Conservation (phyloP, 2,329 filamentous ascomycete genomes). For the Fusarium verrucosum region DNA sequence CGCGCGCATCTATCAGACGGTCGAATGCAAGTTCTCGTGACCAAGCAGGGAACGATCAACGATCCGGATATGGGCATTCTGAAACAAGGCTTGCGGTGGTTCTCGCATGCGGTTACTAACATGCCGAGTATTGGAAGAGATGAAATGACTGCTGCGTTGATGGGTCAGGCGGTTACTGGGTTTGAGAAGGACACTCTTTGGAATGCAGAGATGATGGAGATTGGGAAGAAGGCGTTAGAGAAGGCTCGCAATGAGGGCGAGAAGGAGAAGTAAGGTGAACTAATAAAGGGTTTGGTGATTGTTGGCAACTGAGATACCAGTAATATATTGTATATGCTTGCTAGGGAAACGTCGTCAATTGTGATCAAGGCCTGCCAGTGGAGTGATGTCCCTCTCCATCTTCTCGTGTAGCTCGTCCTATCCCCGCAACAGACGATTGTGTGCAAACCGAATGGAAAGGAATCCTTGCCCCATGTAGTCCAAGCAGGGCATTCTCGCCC, state of each 20-base stretch:
- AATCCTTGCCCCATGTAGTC: too few species aligned
- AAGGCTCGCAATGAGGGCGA: not conserved
- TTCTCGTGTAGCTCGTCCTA: too few species aligned
- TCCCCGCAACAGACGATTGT: too few species aligned
- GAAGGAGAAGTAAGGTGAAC: not conserved
- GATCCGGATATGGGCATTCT: slow-evolving; percentile 10
- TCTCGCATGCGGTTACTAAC: slow-evolving; percentile 29
- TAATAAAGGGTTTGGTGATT: not conserved
- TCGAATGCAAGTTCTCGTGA: slow-evolving; percentile 51
- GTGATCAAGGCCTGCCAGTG: too few species aligned
- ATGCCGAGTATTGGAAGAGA: slow-evolving; percentile 49
- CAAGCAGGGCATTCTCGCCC: too few species aligned
- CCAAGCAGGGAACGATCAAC: slow-evolving; percentile 56
- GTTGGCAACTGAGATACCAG: not conserved
- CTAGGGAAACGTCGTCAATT: not conserved
- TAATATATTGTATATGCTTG: not conserved
- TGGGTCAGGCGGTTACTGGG: slow-evolving; percentile 56
- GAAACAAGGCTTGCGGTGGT: slow-evolving; percentile 10
- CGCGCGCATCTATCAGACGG: slow-evolving; percentile 52
- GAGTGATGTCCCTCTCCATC: too few species aligned
- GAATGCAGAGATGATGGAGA: slow-evolving; percentile 55
- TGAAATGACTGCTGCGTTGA: slow-evolving; percentile 54
- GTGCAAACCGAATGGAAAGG: too few species aligned
- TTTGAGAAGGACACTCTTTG: slow-evolving; percentile 57
- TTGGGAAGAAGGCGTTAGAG: slow-evolving; percentile 39